Base-by-base conservation (phyloP, 371 early-diverging fungal genomes). In the Mortierella sp. region DNA sequence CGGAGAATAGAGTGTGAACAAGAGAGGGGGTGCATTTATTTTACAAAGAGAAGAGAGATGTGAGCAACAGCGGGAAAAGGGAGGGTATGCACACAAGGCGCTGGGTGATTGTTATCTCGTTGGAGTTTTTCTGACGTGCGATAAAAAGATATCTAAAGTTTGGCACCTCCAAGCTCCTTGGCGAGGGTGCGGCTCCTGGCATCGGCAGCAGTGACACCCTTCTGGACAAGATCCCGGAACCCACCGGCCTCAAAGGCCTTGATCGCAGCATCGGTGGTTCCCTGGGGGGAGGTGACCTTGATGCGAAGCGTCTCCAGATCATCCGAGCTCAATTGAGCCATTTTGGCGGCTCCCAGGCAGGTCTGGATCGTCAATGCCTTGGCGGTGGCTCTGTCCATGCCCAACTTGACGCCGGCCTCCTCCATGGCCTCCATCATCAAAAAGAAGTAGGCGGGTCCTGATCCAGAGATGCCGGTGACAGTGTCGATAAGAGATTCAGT, bases 381-480 rank as follows among this genome's bases (percentile, higher is more conserved):
- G 21, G 98, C 96, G 11, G 93, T 92, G 51, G 94, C 95, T 0
- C 89, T 77, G 26, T 93, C 88, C 80, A 98, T 91, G 16, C 98
- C 98, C 73, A 95, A 88, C 46, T 93, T 91, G 0, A 94, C 90
- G 28, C 93, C 98, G 34, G 96, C 97, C 51, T 96, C 91, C 86
- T 95, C 94, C 93, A 98, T 94, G 8, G 95, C 94, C 89, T 98
- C 98, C 89, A 96, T 93, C 82, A 97, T 89, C 80, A 96, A 89
- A 89, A 97, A 98, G 88, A 97, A 97, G 89, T 97, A 98, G 21
- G 98, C 98, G 10, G 98, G 98, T 8, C 97, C 98, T 53, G 91
- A 92, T 61, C 97, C 98, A 70, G 95, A 95, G 64, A 98, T 89
- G 8, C 95, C 97, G 3, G 97, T 97, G 43, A 97, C 97, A 2